phyloP scores from a whole-genome alignment of 768 basidiomycete genomes.

The Boletus patriciae region DNA sequence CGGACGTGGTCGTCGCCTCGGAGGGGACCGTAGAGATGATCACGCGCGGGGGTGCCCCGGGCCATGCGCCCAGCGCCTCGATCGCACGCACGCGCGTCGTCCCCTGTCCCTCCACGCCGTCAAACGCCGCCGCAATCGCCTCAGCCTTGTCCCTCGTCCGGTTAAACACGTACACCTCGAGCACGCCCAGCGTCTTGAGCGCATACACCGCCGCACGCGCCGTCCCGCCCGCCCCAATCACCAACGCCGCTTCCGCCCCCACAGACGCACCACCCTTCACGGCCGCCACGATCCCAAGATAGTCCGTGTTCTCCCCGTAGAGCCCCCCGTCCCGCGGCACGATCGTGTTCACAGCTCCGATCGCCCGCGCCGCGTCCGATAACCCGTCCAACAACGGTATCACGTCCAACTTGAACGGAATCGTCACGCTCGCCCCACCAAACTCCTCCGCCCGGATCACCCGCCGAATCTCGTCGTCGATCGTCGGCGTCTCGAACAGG shows the following conservation, averaged over 20 bases:
- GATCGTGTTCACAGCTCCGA: slow-evolving; percentile 96
- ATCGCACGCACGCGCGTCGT: slow-evolving; percentile 57
- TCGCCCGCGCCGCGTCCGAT: slow-evolving; percentile 75
- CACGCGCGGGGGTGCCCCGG: slow-evolving; percentile 57
- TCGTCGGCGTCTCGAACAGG: slow-evolving; percentile 68
- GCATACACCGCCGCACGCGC: slow-evolving; percentile 94
- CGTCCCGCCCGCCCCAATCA: slow-evolving; percentile 95
- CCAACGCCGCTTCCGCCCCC: slow-evolving; percentile 55
- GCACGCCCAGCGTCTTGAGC: slow-evolving; percentile 63
- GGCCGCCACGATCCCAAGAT: slow-evolving; percentile 77
- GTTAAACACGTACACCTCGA: slow-evolving; percentile 83
- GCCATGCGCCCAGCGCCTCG: slow-evolving; percentile 56
- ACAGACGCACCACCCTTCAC: slow-evolving; percentile 44
- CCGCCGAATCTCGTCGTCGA: slow-evolving; percentile 64
- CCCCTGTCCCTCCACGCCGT: slow-evolving; percentile 13
- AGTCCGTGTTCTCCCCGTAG: slow-evolving; percentile 94
- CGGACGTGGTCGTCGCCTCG: slow-evolving; percentile 46
- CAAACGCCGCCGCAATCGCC: slow-evolving; percentile 64
- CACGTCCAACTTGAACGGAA: slow-evolving; percentile 91
- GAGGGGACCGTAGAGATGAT: slow-evolving; percentile 91
- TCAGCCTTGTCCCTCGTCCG: slow-evolving; percentile 75
- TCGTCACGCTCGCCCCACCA: slow-evolving; percentile 95
- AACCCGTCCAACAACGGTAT: slow-evolving; percentile 80
- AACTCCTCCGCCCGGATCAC: slow-evolving; percentile 69
- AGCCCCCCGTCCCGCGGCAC: slow-evolving; percentile 51